Evolutionary conservation across 495 filamentous ascomycete genomes (phyloP).

Genomic region (Hypoxylon cercidicola): DNA sequence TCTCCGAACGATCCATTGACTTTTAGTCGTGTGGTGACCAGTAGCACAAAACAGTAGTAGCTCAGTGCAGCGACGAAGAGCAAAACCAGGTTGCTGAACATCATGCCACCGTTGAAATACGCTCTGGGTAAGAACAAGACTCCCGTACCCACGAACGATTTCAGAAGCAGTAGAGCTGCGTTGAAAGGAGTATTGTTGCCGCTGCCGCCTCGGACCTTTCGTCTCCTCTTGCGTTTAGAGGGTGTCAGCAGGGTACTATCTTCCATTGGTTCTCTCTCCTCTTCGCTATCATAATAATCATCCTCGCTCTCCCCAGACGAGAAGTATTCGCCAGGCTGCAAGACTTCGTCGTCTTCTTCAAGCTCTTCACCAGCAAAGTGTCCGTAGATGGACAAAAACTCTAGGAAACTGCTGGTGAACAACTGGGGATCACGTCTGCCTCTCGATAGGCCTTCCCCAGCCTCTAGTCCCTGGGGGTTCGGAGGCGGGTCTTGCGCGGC

Average conservation of each 20-base stretch:
- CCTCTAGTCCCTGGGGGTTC: constrained; percentile 56
- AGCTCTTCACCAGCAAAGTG: constrained; percentile 97
- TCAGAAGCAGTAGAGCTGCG: constrained; percentile 85
- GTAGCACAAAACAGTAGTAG: constrained; percentile 95
- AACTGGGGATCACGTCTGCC: constrained; percentile 65
- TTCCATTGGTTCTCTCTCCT: constrained; percentile 79
- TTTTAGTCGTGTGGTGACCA: constrained; percentile 85
- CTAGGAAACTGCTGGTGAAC: constrained; percentile 90
- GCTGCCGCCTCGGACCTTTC: constrained; percentile 74
- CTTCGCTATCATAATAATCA: constrained; percentile 62
- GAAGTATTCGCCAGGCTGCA: constrained; percentile 87
- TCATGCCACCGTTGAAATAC: constrained; percentile 93
- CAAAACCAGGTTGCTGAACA: constrained; percentile 92
- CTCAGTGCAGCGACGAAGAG: constrained; percentile 83
- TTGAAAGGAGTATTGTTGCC: constrained; percentile 77
- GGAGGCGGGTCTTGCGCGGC: constrained; percentile 67
- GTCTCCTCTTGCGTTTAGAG: constrained; percentile 73
- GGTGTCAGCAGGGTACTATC: constrained; percentile 82
- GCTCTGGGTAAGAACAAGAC: constrained; percentile 96
- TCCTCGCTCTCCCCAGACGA: constrained; percentile 70
- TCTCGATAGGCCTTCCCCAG: constrained; percentile 50
- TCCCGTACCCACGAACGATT: constrained; percentile 97
- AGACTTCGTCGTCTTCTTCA: constrained; percentile 91
- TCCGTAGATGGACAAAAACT: constrained; percentile 93
- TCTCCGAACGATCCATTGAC: constrained; percentile 94